phyloP scores from a whole-genome alignment of 2,329 filamentous ascomycete species.

The Claviceps paspali region DNA sequence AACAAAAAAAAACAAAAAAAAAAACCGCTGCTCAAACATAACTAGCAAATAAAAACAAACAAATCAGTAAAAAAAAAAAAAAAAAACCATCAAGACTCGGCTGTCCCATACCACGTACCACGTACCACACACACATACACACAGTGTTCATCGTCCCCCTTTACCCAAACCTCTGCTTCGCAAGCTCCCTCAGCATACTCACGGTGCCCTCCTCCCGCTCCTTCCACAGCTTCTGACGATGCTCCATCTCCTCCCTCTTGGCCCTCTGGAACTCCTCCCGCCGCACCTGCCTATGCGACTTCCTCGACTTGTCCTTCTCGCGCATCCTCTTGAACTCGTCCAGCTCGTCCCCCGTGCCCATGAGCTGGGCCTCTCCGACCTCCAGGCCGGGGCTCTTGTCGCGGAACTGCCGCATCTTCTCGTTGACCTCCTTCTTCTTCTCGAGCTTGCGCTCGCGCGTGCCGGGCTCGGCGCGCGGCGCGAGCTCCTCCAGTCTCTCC shows the following conservation, averaged over 20 bases:
- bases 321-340: conserved; percentile 55
- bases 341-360: conserved; percentile 54
- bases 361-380: conserved; percentile 51
- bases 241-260: conserved; percentile 63
- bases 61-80: background rate
- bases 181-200: conserved; percentile 63
- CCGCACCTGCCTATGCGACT: conserved; percentile 69
- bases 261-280: conserved; percentile 69
- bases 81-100: too few relatives aligned
- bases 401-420: conserved; percentile 58
- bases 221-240: conserved; percentile 52
- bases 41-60: too few relatives aligned
- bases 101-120: too few relatives aligned
- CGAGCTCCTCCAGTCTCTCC: conserved; percentile 63
- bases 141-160: background rate
- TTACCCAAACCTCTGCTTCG: conserved; percentile 61
- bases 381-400: conserved; percentile 47
- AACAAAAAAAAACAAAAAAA: too few relatives aligned
- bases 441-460: conserved; percentile 73
- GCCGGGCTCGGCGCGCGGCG: conserved; percentile 68
- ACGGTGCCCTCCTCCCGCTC: conserved; percentile 76
- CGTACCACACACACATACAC: background rate
- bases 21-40: too few relatives aligned
- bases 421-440: conserved; percentile 61
- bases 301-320: conserved; percentile 52